Evolutionary conservation across 768 basidiomycete species (phyloP).

Genomic region (Psilocybe sp.): DNA sequence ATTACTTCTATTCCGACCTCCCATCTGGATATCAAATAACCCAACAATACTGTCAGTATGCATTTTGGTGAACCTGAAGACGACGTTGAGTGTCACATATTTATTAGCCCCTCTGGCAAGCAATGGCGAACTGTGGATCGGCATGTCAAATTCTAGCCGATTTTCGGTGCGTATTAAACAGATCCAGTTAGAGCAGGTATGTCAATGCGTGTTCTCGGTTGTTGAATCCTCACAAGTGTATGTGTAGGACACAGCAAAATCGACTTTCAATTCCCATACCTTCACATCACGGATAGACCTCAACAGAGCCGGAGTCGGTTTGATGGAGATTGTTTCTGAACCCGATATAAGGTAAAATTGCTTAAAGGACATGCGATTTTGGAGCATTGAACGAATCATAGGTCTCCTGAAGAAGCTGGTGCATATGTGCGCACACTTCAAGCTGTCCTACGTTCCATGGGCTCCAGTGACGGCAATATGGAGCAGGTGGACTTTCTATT

Average conservation of each 20-base stretch:
- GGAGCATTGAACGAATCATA: slow-evolving; percentile 10
- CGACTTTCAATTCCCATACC: slow-evolving; percentile 53
- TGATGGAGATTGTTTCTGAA: slow-evolving; percentile 96
- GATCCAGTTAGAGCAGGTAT: slow-evolving; percentile 92
- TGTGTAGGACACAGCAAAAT: slow-evolving; percentile 86
- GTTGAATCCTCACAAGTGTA: slow-evolving; percentile 1
- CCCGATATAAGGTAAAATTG: slow-evolving; percentile 74
- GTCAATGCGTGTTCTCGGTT: slow-evolving; percentile 7
- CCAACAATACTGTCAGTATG: slow-evolving; percentile 76
- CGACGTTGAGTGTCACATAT: background rate
- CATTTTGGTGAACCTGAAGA: background rate
- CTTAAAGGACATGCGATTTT: background rate
- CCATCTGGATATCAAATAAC: slow-evolving; percentile 97
- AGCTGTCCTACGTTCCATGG: slow-evolving; percentile 74
- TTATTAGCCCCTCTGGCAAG: slow-evolving; percentile 73
- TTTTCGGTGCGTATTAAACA: slow-evolving; percentile 81
- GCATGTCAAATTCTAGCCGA: slow-evolving; percentile 32
- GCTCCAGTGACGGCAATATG: slow-evolving; percentile 95
- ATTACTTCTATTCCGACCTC: slow-evolving; percentile 96
- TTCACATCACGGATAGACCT: slow-evolving; percentile 71
- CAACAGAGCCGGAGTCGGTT: slow-evolving; percentile 83
- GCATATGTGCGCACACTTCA: slow-evolving; percentile 85
- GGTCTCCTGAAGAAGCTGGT: slow-evolving; percentile 86
- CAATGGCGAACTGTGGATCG: slow-evolving; percentile 51
- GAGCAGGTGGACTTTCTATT: slow-evolving; percentile 64